Evolutionary conservation across 441 rosid genomes (phyloP).

Genomic region (Bocquillonia castaneifolia): DNA sequence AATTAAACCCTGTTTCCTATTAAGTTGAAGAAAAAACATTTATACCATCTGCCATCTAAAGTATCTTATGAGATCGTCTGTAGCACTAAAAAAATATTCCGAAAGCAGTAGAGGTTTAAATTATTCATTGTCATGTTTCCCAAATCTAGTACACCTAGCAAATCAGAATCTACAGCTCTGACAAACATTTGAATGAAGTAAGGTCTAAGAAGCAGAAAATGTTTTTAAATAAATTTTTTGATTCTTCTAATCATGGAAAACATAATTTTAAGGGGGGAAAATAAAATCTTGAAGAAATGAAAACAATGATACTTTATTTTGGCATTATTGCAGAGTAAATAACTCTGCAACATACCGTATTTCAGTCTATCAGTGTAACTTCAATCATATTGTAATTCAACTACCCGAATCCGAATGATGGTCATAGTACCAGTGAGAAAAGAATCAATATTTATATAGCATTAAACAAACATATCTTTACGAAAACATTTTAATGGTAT

Average conservation of each 20-base stretch:
- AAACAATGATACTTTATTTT: not conserved
- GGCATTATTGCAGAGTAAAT: not conserved
- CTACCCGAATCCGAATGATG: not conserved
- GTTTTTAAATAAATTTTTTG: too few relatives aligned
- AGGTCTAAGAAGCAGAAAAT: not conserved
- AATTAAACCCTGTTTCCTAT: constrained; percentile 2
- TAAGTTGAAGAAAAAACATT: not conserved
- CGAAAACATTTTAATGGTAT: too few relatives aligned
- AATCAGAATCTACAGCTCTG: not conserved
- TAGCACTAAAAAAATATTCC: not conserved
- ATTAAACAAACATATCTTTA: not conserved
- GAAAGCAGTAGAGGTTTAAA: not conserved
- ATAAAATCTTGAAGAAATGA: not conserved
- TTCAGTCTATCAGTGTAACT: not conserved
- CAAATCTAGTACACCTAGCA: not conserved
- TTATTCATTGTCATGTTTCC: not conserved
- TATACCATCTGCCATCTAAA: not conserved
- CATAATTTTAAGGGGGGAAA: not conserved
- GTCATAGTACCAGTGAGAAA: too few relatives aligned
- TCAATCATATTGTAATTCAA: not conserved
- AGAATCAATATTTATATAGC: too few relatives aligned
- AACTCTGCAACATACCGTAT: not conserved
- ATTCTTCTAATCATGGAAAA: not conserved
- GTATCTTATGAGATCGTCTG: not conserved
- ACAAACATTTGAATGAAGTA: too few relatives aligned